Evolutionary conservation across 2,329 filamentous ascomycete species (phyloP), one percentile per base, ranked within the genome.

Genomic region (Fusarium nematophilum): DNA sequence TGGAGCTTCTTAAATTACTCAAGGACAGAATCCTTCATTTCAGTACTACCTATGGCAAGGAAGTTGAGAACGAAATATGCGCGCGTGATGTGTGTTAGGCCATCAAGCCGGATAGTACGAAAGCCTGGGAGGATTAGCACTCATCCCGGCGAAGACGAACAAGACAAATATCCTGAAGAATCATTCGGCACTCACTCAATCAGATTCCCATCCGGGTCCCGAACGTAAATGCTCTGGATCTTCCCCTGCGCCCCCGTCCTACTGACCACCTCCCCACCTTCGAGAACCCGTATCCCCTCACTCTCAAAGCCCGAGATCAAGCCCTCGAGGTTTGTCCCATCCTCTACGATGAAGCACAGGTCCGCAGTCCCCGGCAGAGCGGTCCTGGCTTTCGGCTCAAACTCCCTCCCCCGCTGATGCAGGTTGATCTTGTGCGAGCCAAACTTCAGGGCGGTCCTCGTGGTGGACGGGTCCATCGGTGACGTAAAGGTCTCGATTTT

Each of bases 401-500:
- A 87, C 55, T 88, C 85, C 11, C 78, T 79, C 6, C 84, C 85
- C 9, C 75, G 73, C 59, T 84, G 76, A 65, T 88, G 86, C 3
- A 89, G 77, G 56, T 88, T 88, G 53, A 88, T 83, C 71, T 88
- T 88, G 57, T 86, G 83, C 1, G 61, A 66, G 27, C 85, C 86
- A 62, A 88, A 88, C 5, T 78, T 72, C 13, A 88, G 76, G 0
- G 84, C 83, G 53, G 83, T 79, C 10, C 85, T 79, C 18, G 38
- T 36, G 4, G 44, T 38, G 2, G 76, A 70, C 11, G 75, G 59
- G 13, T 70, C 75, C 6, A 72, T 59, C 9, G 75, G 65, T 0
- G 82, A 79, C 0, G 74, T 67, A 65, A 87, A 87, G 1, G 75
- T 75, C 59, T 83, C 79, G 25, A 81, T 75, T 43, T 76, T 76